These are phyloP conservation scores for Podospora australis DNA, from an alignment of 495 filamentous ascomycete genomes.

Conservation along the genomic window DNA sequence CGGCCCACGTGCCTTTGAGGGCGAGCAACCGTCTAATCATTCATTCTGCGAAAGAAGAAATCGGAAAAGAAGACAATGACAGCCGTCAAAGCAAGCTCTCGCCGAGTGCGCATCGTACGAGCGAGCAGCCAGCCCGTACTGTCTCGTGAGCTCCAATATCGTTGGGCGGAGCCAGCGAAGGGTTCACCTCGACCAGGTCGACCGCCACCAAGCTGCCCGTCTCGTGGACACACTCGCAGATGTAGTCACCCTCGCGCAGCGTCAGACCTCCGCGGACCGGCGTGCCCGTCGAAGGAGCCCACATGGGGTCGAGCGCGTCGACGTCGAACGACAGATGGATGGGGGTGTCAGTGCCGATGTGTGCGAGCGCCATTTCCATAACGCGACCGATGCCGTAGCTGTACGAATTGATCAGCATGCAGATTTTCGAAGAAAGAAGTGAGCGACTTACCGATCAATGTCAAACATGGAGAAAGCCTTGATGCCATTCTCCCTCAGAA, in stretches of 20 bases:
- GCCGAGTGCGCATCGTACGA: conserved; percentile 86
- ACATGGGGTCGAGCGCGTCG: conserved; percentile 91
- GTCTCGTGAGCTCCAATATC: conserved; percentile 75
- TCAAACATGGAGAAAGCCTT: conserved; percentile 98
- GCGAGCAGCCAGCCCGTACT: conserved; percentile 78
- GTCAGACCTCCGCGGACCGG: conserved; percentile 94
- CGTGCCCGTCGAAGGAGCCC: conserved; percentile 93
- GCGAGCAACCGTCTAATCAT: neutral
- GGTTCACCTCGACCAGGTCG: conserved; percentile 96
- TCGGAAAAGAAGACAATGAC: neutral
- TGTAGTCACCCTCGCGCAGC: conserved; percentile 92
- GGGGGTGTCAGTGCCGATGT: conserved; percentile 88
- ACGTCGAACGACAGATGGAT: conserved; percentile 98
- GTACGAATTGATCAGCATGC: neutral
- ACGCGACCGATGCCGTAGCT: conserved; percentile 90
- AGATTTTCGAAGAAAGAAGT: neutral
- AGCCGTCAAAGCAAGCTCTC: conserved; percentile 70
- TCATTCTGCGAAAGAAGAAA: neutral
- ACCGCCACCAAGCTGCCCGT: conserved; percentile 87
- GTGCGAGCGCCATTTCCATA: conserved; percentile 93
- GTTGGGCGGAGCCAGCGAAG: conserved; percentile 59
- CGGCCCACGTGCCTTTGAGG: neutral
- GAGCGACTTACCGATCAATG: conserved; percentile 63
- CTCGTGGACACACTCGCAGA: conserved; percentile 92
- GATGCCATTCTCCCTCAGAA: conserved; percentile 80